Evolutionary conservation across 257 asterid species (phyloP).

Genomic region (Solanum gandarillasii): DNA sequence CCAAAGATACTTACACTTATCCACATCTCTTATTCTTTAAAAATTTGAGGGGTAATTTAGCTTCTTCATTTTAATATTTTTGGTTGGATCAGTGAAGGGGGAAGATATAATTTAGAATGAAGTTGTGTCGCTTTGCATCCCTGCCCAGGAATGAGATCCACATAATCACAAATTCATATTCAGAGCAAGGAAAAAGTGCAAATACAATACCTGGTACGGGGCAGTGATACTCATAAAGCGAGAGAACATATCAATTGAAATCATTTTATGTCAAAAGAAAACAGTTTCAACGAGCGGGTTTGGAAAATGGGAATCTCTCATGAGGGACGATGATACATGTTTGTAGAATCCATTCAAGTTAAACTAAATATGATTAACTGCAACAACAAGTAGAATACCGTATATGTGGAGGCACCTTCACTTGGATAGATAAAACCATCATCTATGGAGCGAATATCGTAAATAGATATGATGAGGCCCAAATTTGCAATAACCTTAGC

Average conservation of each 20-base stretch:
- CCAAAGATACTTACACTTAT: neutral
- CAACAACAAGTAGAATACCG: slow-evolving; percentile 29
- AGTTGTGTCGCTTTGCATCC: neutral
- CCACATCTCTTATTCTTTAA: neutral
- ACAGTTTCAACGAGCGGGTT: neutral
- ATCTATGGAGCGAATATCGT: slow-evolving; percentile 55
- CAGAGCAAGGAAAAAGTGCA: neutral
- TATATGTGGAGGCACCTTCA: slow-evolving; percentile 84
- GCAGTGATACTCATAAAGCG: neutral
- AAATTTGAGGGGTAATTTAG: neutral
- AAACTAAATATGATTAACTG: neutral
- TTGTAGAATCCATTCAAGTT: neutral
- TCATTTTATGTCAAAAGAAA: neutral
- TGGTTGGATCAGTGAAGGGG: neutral
- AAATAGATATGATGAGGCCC: slow-evolving; percentile 66
- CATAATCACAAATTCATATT: neutral
- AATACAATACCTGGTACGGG: neutral
- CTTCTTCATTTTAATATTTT: neutral
- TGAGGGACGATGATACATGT: neutral
- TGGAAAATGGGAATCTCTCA: neutral
- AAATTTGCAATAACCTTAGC: slow-evolving; percentile 51
- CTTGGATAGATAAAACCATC: slow-evolving; percentile 74
- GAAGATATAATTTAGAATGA: neutral
- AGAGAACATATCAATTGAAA: neutral
- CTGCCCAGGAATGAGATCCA: neutral